phyloP scores from a whole-genome alignment of 2,329 filamentous ascomycete genomes.

The Paraconiothyrium brasiliense region DNA sequence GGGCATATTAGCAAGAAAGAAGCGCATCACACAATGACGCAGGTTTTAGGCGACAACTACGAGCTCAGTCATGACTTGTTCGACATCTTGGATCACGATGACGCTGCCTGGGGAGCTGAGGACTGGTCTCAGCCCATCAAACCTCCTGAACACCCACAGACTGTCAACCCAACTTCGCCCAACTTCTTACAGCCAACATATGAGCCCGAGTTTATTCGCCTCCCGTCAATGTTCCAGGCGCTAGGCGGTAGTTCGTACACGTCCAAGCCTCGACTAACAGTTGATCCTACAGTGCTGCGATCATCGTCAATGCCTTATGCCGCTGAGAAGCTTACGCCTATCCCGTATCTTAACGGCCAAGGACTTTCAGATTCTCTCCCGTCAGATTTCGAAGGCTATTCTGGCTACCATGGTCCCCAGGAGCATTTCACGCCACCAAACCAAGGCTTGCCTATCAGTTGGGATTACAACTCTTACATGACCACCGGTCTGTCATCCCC shows the following conservation, averaged over 20 bases:
- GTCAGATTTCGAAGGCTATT: conserved; percentile 4
- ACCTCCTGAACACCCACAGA: conserved; percentile 2
- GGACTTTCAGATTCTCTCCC: background rate
- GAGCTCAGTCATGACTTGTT: conserved; percentile 36
- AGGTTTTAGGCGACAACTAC: conserved; percentile 27
- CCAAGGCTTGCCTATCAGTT: conserved; percentile 9
- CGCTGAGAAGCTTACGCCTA: background rate
- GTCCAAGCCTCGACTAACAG: conserved; percentile 4
- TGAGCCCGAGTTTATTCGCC: conserved; percentile 29
- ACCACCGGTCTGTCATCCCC: conserved; percentile 11
- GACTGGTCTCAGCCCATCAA: conserved; percentile 28
- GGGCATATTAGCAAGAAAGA: conserved; percentile 34
- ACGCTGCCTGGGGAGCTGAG: conserved; percentile 30
- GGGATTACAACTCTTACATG: conserved; percentile 9
- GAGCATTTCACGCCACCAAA: conserved; percentile 1
- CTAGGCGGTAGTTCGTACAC: conserved; percentile 21
- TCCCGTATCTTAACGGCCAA: background rate
- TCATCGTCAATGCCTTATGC: background rate
- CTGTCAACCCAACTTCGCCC: conserved; percentile 20
- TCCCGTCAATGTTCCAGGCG: conserved; percentile 27
- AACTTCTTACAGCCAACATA: conserved; percentile 37
- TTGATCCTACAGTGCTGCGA: conserved; percentile 15
- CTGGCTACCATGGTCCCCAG: background rate
- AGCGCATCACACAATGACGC: conserved; percentile 27
- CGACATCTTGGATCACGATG: conserved; percentile 34